Evolutionary conservation across 1,284 basidiomycete genomes (phyloP), one percentile per base, ranked within the genome.

Genomic region (Salmacisia buchloeana): DNA sequence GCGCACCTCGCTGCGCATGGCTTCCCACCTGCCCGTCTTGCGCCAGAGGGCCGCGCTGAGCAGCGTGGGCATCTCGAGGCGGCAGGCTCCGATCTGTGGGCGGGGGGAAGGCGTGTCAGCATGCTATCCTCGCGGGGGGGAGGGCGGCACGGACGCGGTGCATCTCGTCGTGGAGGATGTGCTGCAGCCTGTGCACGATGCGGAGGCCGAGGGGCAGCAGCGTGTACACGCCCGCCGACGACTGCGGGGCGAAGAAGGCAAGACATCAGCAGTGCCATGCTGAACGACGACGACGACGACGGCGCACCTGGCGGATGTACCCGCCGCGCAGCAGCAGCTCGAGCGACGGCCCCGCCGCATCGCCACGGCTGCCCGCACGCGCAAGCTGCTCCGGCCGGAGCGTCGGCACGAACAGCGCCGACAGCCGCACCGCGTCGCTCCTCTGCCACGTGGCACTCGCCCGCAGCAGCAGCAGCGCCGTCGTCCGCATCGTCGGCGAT

Each of bases 141-240:
- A n/a, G n/a, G n/a, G n/a, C n/a, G n/a, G n/a, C n/a, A n/a, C n/a
- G n/a, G n/a, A n/a, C n/a, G n/a, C n/a, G n/a, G n/a, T n/a, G n/a
- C 72, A 81, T 80, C 61, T 81, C 79, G 1, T 70, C 57, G 9
- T 76, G 74, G 27, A 81, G 75, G 65, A 81, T 76, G 2, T 21
- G 1, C 27, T 69, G 65, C 27, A 81, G 64, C 62, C 80, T 81
- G 25, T 66, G 39, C 6, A 80, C 36, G 46, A 81, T 71, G 2
- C 79, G 69, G n/a, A 77, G 66, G 0, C 72, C 79, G 23, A 70
- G 66, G 34, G 80, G 77, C 21, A 81, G 71, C 18, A 81, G 72
- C 18, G 73, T 76, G 59, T 71, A 81, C 36, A 81, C 69, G 18
- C 81, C 81, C 10, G 78, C 76, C 0, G 80, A 77, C 9, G 80